Percentiles rank a stretch among this genome's conserved stretches.
Conservation (phyloP, 2,329 filamentous ascomycete species). For the Rutstroemia sp. region DNA sequence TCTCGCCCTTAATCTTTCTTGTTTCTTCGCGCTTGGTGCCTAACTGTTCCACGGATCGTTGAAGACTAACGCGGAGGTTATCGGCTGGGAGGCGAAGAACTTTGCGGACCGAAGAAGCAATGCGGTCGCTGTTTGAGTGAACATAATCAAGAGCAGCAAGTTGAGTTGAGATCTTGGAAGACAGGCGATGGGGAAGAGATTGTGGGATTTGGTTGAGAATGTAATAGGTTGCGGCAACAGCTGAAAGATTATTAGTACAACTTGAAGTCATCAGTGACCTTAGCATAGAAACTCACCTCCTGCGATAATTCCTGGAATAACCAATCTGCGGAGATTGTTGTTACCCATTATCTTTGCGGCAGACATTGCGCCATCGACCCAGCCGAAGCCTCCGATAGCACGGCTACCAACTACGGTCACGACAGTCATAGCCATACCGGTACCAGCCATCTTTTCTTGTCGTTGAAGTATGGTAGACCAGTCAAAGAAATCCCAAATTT, state of each 20-base stretch:
- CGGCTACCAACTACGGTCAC: slow-evolving; percentile 78
- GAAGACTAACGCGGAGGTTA: slow-evolving; percentile 74
- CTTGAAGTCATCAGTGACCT: slow-evolving; percentile 3
- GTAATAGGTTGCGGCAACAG: slow-evolving; percentile 68
- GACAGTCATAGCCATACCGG: slow-evolving; percentile 88
- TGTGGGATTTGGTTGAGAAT: slow-evolving; percentile 80
- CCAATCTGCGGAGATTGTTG: slow-evolving; percentile 70
- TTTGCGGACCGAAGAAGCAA: slow-evolving; percentile 78
- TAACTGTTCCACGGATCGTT: slow-evolving; percentile 79
- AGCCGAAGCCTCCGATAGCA: slow-evolving; percentile 74
- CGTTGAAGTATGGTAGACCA: slow-evolving; percentile 72
- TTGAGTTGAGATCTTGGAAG: slow-evolving; percentile 74
- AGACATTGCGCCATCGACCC: slow-evolving; percentile 81
- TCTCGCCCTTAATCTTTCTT: slow-evolving; percentile 71
- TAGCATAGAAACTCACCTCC: slow-evolving; percentile 54
- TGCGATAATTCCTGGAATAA: slow-evolving; percentile 72
- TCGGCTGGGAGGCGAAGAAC: slow-evolving; percentile 83
- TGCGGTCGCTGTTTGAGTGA: slow-evolving; percentile 78
- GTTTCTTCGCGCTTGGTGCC: slow-evolving; percentile 74
- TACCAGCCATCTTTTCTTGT: slow-evolving; percentile 91
- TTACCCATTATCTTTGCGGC: slow-evolving; percentile 74
- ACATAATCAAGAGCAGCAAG: slow-evolving; percentile 84
- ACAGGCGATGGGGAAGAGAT: slow-evolving; percentile 79
- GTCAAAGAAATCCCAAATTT: slow-evolving; percentile 92
- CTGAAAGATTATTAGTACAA: slow-evolving; percentile 40